phyloP scores from a whole-genome alignment of 2,329 filamentous ascomycete species.

The Fusarium robinianum region DNA sequence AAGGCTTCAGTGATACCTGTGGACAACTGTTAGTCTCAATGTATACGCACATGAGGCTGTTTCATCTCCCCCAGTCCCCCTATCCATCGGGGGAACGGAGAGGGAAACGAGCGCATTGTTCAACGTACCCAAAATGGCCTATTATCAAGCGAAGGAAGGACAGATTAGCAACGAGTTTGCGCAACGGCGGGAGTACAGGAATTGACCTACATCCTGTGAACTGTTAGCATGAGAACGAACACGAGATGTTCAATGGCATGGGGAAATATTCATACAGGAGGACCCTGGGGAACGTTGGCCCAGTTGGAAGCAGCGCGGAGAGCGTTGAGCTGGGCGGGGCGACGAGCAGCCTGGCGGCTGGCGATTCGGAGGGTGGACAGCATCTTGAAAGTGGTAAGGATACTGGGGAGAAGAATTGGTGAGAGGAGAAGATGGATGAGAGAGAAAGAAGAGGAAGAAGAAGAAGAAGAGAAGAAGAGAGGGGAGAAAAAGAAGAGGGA shows the following conservation, averaged over 20 bases:
- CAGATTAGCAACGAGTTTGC: constrained; percentile 30
- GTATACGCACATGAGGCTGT: constrained; percentile 15
- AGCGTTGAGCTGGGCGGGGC: constrained; percentile 47
- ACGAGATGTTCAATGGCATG: constrained; percentile 19
- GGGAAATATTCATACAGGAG: constrained; percentile 70
- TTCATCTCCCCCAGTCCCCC: constrained; percentile 11
- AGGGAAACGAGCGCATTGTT: constrained; percentile 27
- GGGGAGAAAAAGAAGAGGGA: constrained; percentile 11
- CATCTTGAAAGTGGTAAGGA: constrained; percentile 50
- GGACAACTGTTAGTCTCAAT: constrained; percentile 30
- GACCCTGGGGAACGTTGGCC: constrained; percentile 89
- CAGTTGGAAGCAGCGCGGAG: constrained; percentile 75
- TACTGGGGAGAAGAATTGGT: constrained; percentile 16
- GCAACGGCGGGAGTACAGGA: constrained; percentile 7
- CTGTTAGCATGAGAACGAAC: constrained; percentile 26
- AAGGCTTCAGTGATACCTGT: constrained; percentile 94
- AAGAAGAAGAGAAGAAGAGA: constrained; percentile 15
- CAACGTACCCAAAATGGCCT: constrained; percentile 75
- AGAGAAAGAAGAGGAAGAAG: constrained; percentile 16
- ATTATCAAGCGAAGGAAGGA: constrained; percentile 26
- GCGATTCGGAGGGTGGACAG: constrained; percentile 60
- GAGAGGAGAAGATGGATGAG: constrained; percentile 6
- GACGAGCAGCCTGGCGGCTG: constrained; percentile 53
- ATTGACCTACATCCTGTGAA: constrained; percentile 45
- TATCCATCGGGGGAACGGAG: constrained; percentile 15